Percentiles rank a stretch among this genome's conserved stretches.
Conservation (phyloP, 2,329 filamentous ascomycete genomes). For the Epichloe gansuensis region DNA sequence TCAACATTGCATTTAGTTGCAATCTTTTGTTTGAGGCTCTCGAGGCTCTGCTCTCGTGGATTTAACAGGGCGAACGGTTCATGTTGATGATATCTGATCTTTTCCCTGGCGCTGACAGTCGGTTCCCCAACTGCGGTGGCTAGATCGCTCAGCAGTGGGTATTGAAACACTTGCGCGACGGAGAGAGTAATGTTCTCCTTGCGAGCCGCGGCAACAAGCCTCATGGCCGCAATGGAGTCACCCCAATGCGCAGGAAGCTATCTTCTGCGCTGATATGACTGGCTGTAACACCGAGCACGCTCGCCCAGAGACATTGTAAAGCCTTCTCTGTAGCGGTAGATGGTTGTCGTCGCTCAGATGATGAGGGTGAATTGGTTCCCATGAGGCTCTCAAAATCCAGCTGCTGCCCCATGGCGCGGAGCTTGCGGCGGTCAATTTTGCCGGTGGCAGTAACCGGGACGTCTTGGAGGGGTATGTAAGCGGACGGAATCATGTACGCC, state of each 20-base stretch:
- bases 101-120: not conserved
- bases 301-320: constrained; percentile 3
- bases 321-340: not conserved
- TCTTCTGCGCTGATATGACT: constrained; percentile 23
- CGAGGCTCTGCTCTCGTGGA: not conserved
- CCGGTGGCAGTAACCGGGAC: constrained; percentile 3
- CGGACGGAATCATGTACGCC: constrained; percentile 4
- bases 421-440: constrained; percentile 4
- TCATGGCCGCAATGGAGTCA: constrained; percentile 35
- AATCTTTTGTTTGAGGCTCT: not conserved
- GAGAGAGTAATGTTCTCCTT: constrained; percentile 23
- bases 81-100: not conserved
- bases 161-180: constrained; percentile 29
- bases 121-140: not conserved
- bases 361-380: not conserved
- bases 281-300: constrained; percentile 5
- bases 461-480: not conserved
- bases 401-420: constrained; percentile 2
- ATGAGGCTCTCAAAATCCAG: not conserved
- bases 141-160: constrained; percentile 6
- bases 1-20: constrained; percentile 2
- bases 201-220: constrained; percentile 21
- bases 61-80: constrained; percentile 3
- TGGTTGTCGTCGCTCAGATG: not conserved
- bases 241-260: constrained; percentile 36